Conservation (phyloP, 352 stramenopile species). For the Globisporangium mamillatum region DNA sequence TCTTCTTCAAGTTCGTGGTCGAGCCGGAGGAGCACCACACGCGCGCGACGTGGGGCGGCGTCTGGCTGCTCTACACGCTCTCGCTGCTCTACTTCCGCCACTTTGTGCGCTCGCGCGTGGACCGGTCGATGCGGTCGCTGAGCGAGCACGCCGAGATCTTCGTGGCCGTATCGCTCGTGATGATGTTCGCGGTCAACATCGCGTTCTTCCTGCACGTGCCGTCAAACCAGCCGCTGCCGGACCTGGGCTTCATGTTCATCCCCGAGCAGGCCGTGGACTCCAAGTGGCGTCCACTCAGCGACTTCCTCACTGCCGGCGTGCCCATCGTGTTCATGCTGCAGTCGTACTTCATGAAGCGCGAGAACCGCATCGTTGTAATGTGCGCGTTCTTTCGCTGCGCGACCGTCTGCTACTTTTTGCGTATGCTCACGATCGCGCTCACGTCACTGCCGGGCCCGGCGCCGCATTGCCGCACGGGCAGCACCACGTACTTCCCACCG, state of each 20-base stretch:
- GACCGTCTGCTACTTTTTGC: conserved; percentile 71
- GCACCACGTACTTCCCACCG: conserved; percentile 55
- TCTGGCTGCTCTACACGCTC: conserved; percentile 49
- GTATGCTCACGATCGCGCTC: conserved; percentile 60
- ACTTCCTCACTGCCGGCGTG: conserved; percentile 58
- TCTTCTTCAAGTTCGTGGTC: conserved; percentile 69
- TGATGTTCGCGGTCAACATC: conserved; percentile 71
- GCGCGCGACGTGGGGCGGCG: conserved; percentile 42
- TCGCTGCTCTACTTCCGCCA: conserved; percentile 49
- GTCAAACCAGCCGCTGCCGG: conserved; percentile 46
- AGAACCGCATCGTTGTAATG: conserved; percentile 47
- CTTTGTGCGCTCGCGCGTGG: conserved; percentile 37
- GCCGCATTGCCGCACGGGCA: conserved; percentile 55
- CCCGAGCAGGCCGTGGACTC: conserved; percentile 58
- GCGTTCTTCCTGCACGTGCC: conserved; percentile 72
- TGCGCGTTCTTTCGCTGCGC: conserved; percentile 65
- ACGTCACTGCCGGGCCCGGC: conserved; percentile 70
- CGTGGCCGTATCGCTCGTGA: conserved; percentile 56
- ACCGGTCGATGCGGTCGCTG: conserved; percentile 36
- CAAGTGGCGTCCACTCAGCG: conserved; percentile 57
- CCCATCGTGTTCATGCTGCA: conserved; percentile 62
- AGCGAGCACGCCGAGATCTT: conserved; percentile 70
- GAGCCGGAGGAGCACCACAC: conserved; percentile 42
- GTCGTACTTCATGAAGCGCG: conserved; percentile 43
- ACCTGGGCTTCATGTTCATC: conserved; percentile 75